Evolutionary conservation across 1,139 yeast species (phyloP).

Genomic region (Nakaseomyces glabratus): DNA sequence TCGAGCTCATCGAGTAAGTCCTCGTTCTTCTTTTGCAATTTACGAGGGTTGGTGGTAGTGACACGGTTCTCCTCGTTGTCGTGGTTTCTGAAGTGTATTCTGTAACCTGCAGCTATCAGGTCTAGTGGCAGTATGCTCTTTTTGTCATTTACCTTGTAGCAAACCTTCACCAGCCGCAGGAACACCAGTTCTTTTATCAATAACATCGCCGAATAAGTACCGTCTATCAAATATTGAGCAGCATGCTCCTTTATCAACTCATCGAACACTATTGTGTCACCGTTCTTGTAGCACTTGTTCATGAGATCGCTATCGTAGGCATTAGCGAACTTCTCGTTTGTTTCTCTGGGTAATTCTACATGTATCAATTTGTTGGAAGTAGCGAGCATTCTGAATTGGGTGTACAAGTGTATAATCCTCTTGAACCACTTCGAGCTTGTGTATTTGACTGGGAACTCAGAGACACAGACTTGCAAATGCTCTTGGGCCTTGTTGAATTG

Average conservation of each 20-base stretch:
- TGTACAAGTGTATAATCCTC: constrained; percentile 21
- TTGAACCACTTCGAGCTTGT: constrained; percentile 1
- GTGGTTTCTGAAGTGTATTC: constrained; percentile 3
- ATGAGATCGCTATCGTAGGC: constrained; percentile 40
- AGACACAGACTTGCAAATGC: constrained; percentile 19
- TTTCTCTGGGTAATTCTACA: constrained; percentile 31
- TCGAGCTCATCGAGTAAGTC: constrained; percentile 49
- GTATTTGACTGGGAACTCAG: constrained; percentile 22
- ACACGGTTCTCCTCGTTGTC: constrained; percentile 11
- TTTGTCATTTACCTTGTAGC: constrained; percentile 28
- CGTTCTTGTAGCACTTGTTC: constrained; percentile 42
- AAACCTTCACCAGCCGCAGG: constrained; percentile 44
- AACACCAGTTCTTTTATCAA: constrained; percentile 45
- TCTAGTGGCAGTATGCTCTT: constrained; percentile 18
- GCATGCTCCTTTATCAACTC: constrained; percentile 39
- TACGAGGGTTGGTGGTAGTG: constrained; percentile 7
- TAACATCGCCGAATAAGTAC: constrained; percentile 56
- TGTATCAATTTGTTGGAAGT: neutral
- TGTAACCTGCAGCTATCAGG: constrained; percentile 11
- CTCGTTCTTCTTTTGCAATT: constrained; percentile 9
- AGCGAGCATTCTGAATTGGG: constrained; percentile 5
- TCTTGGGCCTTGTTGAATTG: constrained; percentile 18
- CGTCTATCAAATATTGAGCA: constrained; percentile 45
- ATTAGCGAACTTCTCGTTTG: constrained; percentile 7
- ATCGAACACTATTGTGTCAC: constrained; percentile 48